A percentile compares a stretch with the other conserved stretches of the same genome.
phyloP scores from a whole-genome alignment of 148 eudicot genomes.

The Diospyros kaki region DNA sequence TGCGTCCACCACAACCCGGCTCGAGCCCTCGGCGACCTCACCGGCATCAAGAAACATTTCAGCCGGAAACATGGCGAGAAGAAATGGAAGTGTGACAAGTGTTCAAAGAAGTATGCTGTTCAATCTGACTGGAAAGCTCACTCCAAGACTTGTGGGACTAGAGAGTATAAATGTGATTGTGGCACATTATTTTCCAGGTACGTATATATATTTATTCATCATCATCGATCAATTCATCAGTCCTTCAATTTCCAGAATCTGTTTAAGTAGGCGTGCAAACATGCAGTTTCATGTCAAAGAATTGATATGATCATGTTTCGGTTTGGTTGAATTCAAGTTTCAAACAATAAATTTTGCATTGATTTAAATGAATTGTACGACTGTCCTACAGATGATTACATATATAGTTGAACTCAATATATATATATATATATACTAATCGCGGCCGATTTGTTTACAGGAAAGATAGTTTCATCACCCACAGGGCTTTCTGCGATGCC shows the following conservation, averaged over 20 bases:
- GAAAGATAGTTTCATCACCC: conserved; percentile 96
- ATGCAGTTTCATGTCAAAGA: too few species aligned
- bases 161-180: conserved; percentile 96
- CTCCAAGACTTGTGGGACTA: conserved; percentile 88
- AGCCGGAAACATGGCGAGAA: conserved; percentile 91
- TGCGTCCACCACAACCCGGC: conserved; percentile 70
- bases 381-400: too few species aligned
- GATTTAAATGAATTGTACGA: too few species aligned
- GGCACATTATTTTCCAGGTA: conserved; percentile 96
- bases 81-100: conserved; percentile 93
- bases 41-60: conserved; percentile 85
- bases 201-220: too few species aligned
- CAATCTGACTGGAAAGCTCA: conserved; percentile 98
- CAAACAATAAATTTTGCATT: too few species aligned
- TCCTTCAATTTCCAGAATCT: too few species aligned
- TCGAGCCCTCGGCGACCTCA: conserved; percentile 77
- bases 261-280: too few species aligned
- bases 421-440: too few species aligned
- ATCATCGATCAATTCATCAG: too few species aligned
- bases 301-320: too few species aligned
- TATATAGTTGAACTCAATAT: too few species aligned
- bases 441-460: conserved; percentile 23
- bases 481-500: conserved; percentile 94
- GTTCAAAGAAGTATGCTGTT: conserved; percentile 90
- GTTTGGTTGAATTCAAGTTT: too few species aligned